phyloP scores from a whole-genome alignment of 176 grass and related monocot species.

The Microstegium vimineum region DNA sequence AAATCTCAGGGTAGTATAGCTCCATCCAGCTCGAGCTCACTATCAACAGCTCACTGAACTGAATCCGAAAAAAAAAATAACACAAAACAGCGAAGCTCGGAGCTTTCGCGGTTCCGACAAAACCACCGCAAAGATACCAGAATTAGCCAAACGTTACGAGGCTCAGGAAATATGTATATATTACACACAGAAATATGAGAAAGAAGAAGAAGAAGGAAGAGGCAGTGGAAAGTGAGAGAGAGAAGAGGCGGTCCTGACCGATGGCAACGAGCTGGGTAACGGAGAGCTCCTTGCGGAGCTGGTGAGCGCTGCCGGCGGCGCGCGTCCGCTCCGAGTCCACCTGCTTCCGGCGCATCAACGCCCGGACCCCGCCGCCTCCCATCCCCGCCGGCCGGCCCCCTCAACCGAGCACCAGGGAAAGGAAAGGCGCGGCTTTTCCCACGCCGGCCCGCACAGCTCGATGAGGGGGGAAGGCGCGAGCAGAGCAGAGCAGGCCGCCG shows the following conservation, averaged over 20 bases:
- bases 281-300: constrained; percentile 90
- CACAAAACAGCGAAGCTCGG: not conserved
- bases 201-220: not conserved
- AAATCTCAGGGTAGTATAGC: not conserved
- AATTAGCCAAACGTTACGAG: not conserved
- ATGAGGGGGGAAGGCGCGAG: too few relatives aligned
- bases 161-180: not conserved
- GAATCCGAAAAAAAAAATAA: not conserved
- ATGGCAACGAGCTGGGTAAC: constrained; percentile 73
- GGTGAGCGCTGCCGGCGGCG: constrained; percentile 38
- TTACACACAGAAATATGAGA: not conserved
- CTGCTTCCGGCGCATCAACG: constrained; percentile 84
- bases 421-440: not conserved
- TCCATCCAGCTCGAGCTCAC: not conserved
- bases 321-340: constrained; percentile 73
- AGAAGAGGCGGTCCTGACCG: constrained; percentile 27
- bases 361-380: constrained; percentile 31
- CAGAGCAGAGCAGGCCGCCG: not conserved
- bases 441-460: not conserved
- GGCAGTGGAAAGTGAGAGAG: not conserved
- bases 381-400: not conserved
- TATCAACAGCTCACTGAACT: not conserved
- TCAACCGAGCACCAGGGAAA: not conserved
- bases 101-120: not conserved
- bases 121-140: not conserved